phyloP scores from a whole-genome alignment of 2,329 filamentous ascomycete genomes.

The Microdochium paspali region DNA sequence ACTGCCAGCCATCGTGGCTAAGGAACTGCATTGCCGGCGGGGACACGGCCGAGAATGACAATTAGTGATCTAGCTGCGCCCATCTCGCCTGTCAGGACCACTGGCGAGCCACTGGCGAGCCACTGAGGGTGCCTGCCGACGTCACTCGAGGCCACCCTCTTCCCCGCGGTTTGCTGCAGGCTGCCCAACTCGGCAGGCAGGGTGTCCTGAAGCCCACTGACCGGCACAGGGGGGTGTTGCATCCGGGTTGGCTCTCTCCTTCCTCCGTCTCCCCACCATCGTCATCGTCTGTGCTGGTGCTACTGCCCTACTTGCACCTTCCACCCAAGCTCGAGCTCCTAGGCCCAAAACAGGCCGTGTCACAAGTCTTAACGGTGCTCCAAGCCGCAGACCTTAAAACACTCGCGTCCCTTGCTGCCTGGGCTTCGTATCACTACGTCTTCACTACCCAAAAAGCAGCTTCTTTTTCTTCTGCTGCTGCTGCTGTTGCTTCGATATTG shows the following conservation, averaged over 20 bases:
- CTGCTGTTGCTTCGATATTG: neutral
- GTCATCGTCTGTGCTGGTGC: too few species aligned
- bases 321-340: too few species aligned
- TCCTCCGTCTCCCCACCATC: neutral
- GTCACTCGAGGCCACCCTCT: conserved; percentile 1
- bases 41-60: too few species aligned
- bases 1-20: too few species aligned
- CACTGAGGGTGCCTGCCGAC: neutral
- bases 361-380: neutral
- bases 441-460: neutral
- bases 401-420: neutral
- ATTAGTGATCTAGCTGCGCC: too few species aligned
- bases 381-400: neutral
- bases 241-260: neutral
- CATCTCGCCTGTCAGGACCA: neutral
- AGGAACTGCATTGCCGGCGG: too few species aligned
- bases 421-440: neutral
- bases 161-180: neutral
- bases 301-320: too few species aligned
- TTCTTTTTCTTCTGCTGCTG: neutral
- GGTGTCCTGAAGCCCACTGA: neutral
- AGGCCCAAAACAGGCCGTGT: too few species aligned
- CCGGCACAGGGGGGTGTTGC: neutral
- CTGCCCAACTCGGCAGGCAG: neutral
- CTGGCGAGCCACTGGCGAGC: neutral